Base-by-base conservation (phyloP, 345 rosid genomes). In the Eucalyptus grandis region DNA sequence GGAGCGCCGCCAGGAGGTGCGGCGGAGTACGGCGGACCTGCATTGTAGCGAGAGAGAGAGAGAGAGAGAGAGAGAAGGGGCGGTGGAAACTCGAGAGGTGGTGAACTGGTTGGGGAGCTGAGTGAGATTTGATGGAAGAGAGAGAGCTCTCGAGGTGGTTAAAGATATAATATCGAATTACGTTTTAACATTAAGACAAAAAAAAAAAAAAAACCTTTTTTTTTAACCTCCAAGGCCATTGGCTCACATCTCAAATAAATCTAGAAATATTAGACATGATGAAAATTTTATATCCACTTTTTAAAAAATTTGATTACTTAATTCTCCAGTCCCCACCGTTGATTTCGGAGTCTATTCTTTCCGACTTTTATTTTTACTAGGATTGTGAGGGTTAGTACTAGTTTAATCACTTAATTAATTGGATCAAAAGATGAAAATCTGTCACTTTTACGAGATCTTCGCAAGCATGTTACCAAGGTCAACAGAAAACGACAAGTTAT, bases 1-100 rank as follows among this genome's bases (percentile, higher is more conserved):
- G 60, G 87, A 93, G 90, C 86, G 91, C 77, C 50, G 47, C 60
- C 30, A 87, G 65, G 56, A 21, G 87, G 10, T 37, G 87, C 47
- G 17, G 91, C 90, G 65, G 93, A 90, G 89, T 81, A 62, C 87
- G 43, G 81, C 1, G 58, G 83, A 85, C 44, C 89, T 54, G 88
- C 91, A 90, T 90, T 50, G 65, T 82, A 24, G 69, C 27, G 24
- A 27, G 77, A 46, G 80, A 43, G 80, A 8, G 81, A 16, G 40
- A 65, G 72, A 62, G 40, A 58, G 40, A 60, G 69, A 62, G 72
- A 30, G 77, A 12, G 6, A 65, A n/a, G 77, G 43, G 27, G 1
- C 47, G 15, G 85, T 40, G 85, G 85, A 77, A 77, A 11, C 85
- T 40, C 30, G 5, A 34, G 47, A 43, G 43, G 15, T 11, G 47